A percentile compares a stretch with the other conserved stretches of the same genome.
Evolutionary conservation across 805 yeast species (phyloP).

Genomic region (Candida dajiaensis): DNA sequence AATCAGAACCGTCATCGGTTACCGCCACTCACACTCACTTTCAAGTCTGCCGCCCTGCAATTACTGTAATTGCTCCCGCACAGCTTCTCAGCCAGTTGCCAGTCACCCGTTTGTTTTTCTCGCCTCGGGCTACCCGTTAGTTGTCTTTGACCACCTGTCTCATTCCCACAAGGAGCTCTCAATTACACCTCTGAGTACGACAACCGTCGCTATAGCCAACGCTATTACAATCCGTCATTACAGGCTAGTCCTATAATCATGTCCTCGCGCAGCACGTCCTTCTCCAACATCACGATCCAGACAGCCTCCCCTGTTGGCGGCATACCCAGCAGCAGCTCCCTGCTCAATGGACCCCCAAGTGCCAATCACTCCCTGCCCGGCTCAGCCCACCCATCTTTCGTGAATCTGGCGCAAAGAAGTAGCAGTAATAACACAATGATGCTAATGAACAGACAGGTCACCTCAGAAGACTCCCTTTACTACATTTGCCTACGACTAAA

Average conservation of each 20-base stretch:
- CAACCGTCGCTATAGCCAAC: no score
- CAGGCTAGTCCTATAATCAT: neutral
- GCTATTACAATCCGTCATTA: no score
- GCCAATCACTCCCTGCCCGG: neutral
- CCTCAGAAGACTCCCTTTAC: conserved; percentile 61
- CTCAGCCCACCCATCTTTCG: conserved; percentile 9
- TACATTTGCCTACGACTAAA: conserved; percentile 57
- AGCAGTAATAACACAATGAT: conserved; percentile 24
- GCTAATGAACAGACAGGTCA: conserved; percentile 59
- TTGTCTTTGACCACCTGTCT: no score
- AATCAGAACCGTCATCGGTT: no score
- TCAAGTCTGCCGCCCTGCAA: neutral
- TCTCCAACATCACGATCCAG: neutral
- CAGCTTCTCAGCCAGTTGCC: no score
- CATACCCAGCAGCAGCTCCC: neutral
- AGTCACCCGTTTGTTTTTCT: no score
- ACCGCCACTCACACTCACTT: neutral
- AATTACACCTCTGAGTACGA: no score
- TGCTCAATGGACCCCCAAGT: neutral
- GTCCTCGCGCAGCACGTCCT: neutral
- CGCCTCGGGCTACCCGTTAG: neutral
- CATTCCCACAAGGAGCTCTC: no score
- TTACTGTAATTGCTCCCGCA: no score
- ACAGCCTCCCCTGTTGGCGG: neutral
- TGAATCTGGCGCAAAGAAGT: conserved; percentile 7